Evolutionary conservation across 1,284 basidiomycete genomes (phyloP).

Genomic region (Cutaneotrichosporon sp.): DNA sequence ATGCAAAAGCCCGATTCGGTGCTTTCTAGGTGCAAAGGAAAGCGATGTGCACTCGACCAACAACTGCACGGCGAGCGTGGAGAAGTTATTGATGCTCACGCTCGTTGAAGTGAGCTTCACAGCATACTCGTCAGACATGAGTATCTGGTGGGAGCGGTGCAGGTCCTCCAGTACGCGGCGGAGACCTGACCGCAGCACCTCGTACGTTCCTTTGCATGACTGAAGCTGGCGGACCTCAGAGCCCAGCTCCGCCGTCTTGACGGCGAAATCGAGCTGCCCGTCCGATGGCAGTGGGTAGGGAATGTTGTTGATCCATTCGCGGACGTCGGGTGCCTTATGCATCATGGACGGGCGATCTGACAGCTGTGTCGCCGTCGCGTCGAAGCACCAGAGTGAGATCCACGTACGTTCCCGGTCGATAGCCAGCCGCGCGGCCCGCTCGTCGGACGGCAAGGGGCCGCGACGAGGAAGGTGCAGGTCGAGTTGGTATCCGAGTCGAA

Average conservation of each 20-base stretch:
- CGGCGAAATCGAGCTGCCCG: constrained; percentile 23
- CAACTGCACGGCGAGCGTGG: constrained; percentile 15
- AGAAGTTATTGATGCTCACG: constrained; percentile 24
- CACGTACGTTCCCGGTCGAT: constrained; percentile 27
- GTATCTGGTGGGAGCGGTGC: constrained; percentile 14
- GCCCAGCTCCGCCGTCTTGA: constrained; percentile 19
- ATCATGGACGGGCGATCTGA: constrained; percentile 23
- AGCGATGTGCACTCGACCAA: constrained; percentile 21
- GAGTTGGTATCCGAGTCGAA: constrained; percentile 30
- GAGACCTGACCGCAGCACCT: constrained; percentile 19
- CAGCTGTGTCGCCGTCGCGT: constrained; percentile 20
- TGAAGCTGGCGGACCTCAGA: constrained; percentile 19
- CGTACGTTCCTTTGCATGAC: constrained; percentile 17
- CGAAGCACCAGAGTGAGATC: constrained; percentile 24
- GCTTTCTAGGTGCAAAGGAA: constrained; percentile 16
- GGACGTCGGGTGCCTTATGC: constrained; percentile 17
- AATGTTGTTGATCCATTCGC: constrained; percentile 13
- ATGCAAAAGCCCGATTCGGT: constrained; percentile 18
- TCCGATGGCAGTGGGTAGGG: constrained; percentile 21
- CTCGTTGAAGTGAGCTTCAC: constrained; percentile 20
- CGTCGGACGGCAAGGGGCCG: constrained; percentile 21
- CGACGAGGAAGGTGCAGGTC: constrained; percentile 21
- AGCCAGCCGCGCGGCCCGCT: constrained; percentile 19
- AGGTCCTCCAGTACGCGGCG: constrained; percentile 19
- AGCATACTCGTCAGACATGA: constrained; percentile 6